phyloP scores from a whole-genome alignment of 345 rosid species.

The Stellera chamaejasme region DNA sequence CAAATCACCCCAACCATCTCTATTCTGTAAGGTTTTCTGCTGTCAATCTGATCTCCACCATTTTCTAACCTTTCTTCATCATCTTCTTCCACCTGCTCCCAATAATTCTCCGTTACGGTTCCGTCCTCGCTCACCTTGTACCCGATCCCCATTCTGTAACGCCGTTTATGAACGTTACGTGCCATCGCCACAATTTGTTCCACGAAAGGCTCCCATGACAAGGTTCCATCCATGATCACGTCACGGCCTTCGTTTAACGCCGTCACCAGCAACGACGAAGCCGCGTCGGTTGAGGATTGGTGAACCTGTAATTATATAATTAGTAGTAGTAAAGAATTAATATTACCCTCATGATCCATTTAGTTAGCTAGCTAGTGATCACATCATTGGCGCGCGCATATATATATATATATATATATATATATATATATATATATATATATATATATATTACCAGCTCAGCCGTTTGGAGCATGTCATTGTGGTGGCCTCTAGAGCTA shows the following conservation, averaged over 20 bases:
- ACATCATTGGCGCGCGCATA: no score
- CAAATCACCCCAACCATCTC: conserved; percentile 86
- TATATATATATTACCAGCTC: conserved; percentile 72
- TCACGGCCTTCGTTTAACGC: conserved; percentile 97
- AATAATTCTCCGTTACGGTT: conserved; percentile 55
- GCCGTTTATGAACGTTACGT: conserved; percentile 57
- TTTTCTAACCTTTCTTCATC: conserved; percentile 12
- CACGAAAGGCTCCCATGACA: conserved; percentile 91
- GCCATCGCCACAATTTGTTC: conserved; percentile 84
- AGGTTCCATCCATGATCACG: conserved; percentile 89
- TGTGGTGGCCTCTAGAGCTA: conserved; percentile 62
- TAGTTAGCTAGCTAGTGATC: no score
- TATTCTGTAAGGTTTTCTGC: conserved; percentile 71
- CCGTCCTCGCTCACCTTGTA: conserved; percentile 64
- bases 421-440: no score
- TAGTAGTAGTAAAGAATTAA: no score
- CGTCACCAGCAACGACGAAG: conserved; percentile 79
- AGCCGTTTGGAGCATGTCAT: conserved; percentile 80
- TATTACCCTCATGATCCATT: no score
- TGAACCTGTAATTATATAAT: conserved; percentile 46
- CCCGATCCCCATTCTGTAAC: conserved; percentile 78
- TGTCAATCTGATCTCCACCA: conserved; percentile 8
- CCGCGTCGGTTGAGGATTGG: conserved; percentile 82
- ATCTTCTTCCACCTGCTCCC: conserved; percentile 52
- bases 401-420: no score